Evolutionary conservation across 2,329 filamentous ascomycete genomes (phyloP), one percentile per base, ranked within the genome.

Genomic region (Fusarium pilosicola): DNA sequence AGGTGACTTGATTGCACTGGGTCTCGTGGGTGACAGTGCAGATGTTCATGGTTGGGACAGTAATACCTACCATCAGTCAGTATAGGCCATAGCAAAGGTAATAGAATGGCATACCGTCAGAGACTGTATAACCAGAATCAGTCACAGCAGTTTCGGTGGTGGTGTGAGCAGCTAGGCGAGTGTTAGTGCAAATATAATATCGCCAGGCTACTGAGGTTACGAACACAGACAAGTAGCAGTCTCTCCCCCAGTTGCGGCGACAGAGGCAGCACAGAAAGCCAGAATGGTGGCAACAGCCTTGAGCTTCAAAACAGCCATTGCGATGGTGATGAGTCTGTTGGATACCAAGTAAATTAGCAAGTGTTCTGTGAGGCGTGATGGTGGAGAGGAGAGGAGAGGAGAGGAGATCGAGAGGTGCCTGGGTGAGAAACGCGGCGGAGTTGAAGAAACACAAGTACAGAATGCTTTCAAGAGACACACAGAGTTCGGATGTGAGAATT

Each of bases 11-110:
- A 38, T 76, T 69, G 75, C 83, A 84, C 59, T 77, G 71, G 38
- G 82, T 83, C 63, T 77, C 78, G 34, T 81, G 77, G 34, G 82
- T 71, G 56, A 83, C 66, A 69, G 78, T 79, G 78, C 83, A 84
- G 61, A 81, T 71, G 74, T 82, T 83, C 73, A 82, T 78, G 34
- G 81, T 79, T 71, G 81, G 80, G 48, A 83, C 69, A 36, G 81
- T 59, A 28, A 74, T 71, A 6, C 81, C 81, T 83, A 48, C 26
- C 13, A 13, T 59, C 45, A 51, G 65, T 54, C 41, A 48, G 48
- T 28, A 14, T 26, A 28, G 24, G 28, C 24, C 20, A 36, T 15
- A 17, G 3, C 14, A 48, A n/a, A 18, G 26, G 20, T 39, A 54
- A 20, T 10, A 13, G 68, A n/a, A 32, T 26, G 46, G n/a, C 70